These are phyloP conservation scores for Backusella psychrophila DNA, from an alignment of 192 early-diverging fungal species.

Conservation along the genomic window DNA sequence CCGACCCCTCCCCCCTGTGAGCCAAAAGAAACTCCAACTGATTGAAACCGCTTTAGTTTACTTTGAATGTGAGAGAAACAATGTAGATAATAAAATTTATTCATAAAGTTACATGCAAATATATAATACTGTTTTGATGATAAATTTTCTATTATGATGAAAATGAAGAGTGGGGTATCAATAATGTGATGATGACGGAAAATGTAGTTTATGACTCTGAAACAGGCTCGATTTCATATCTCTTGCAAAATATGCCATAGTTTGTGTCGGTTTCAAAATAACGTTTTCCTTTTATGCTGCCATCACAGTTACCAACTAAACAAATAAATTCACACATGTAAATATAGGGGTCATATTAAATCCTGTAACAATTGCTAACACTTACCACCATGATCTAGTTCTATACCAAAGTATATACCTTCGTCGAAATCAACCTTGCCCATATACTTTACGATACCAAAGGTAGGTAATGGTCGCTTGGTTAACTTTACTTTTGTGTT, in stretches of 20 bases:
- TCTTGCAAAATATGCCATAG: slow-evolving; percentile 31
- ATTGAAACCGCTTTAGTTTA: not conserved
- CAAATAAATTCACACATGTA: not conserved
- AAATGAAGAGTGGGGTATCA: slow-evolving; percentile 3
- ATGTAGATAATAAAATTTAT: not conserved
- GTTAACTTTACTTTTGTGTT: slow-evolving; percentile 22
- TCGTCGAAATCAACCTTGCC: slow-evolving; percentile 13
- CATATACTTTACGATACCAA: slow-evolving; percentile 28
- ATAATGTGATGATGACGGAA: not conserved
- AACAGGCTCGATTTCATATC: slow-evolving; percentile 15
- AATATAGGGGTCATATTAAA: not conserved
- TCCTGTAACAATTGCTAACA: not conserved
- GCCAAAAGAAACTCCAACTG: not conserved
- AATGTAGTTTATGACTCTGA: not conserved
- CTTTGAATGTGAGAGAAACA: not conserved
- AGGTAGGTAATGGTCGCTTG: slow-evolving; percentile 26
- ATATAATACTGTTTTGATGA: not conserved
- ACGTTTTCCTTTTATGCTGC: slow-evolving; percentile 22
- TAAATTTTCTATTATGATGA: not conserved
- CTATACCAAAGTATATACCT: slow-evolving; percentile 28
- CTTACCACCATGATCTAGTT: slow-evolving; percentile 36
- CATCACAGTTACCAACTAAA: slow-evolving; percentile 33
- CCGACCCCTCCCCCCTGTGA: not conserved
- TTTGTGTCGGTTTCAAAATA: slow-evolving; percentile 36
- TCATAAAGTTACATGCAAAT: not conserved